These are phyloP conservation scores for Apiosordaria backusii DNA, from an alignment of 495 filamentous ascomycete genomes.

Conservation along the genomic window DNA sequence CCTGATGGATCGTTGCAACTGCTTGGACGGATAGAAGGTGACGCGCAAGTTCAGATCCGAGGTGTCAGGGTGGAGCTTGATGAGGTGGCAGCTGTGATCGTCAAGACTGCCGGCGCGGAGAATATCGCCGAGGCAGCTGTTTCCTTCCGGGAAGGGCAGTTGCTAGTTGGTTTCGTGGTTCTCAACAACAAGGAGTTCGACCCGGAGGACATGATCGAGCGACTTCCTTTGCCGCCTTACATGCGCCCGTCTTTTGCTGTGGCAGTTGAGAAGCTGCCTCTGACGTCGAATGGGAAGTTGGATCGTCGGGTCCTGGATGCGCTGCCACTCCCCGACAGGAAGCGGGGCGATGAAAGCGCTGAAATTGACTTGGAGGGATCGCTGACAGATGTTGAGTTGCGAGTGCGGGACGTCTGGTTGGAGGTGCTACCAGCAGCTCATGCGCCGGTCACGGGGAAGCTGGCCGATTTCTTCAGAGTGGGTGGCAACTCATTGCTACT, in stretches of 20 bases:
- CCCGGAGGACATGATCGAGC: background rate
- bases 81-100: slow-evolving; percentile 38
- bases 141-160: background rate
- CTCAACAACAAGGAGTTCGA: background rate
- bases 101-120: slow-evolving; percentile 13
- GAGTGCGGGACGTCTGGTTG: background rate
- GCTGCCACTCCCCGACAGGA: background rate
- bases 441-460: background rate
- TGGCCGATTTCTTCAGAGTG: background rate
- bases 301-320: slow-evolving; percentile 11
- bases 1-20: slow-evolving; percentile 11
- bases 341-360: background rate
- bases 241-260: slow-evolving; percentile 28
- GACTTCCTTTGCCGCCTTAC: slow-evolving; percentile 17
- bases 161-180: background rate
- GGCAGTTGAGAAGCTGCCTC: slow-evolving; percentile 15
- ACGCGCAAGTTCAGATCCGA: slow-evolving; percentile 42
- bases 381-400: background rate
- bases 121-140: background rate
- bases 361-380: background rate
- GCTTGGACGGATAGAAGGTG: slow-evolving; percentile 38
- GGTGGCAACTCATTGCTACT: background rate
- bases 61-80: slow-evolving; percentile 45
- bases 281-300: slow-evolving; percentile 15
- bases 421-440: background rate